Evolutionary conservation across 768 basidiomycete genomes (phyloP).

Genomic region (Boletus pseudopeckii): DNA sequence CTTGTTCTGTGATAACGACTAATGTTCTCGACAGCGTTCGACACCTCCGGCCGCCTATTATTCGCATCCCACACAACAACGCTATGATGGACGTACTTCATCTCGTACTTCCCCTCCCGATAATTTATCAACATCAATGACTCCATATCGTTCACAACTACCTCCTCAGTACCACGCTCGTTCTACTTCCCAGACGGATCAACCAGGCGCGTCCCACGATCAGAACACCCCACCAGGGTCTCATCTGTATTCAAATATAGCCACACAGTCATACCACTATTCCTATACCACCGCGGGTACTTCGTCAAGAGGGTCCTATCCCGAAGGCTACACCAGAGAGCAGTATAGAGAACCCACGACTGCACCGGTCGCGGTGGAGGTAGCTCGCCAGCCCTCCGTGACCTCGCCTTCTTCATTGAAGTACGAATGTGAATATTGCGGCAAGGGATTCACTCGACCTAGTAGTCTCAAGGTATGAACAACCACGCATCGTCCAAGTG

Average conservation of each 20-base stretch:
- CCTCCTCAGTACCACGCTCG: constrained; percentile 23
- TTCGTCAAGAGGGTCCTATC: constrained; percentile 23
- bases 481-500: neutral
- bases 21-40: constrained; percentile 21
- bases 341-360: constrained; percentile 17
- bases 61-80: constrained; percentile 22
- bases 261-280: constrained; percentile 20
- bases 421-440: constrained; percentile 77
- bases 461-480: constrained; percentile 71
- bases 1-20: neutral
- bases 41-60: constrained; percentile 19
- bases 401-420: constrained; percentile 41
- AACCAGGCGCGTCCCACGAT: constrained; percentile 27
- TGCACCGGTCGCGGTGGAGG: constrained; percentile 10
- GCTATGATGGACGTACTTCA: constrained; percentile 25
- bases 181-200: constrained; percentile 29
- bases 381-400: constrained; percentile 15
- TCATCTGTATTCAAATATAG: constrained; percentile 22
- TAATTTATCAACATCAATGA: constrained; percentile 23
- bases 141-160: constrained; percentile 22
- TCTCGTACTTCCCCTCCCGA: constrained; percentile 17
- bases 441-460: constrained; percentile 78
- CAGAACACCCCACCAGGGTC: constrained; percentile 25
- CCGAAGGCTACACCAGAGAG: constrained; percentile 15
- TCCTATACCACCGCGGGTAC: constrained; percentile 10